Conservation (phyloP, 306 rosid species). For the Cyamopsis tetragonoloba region DNA sequence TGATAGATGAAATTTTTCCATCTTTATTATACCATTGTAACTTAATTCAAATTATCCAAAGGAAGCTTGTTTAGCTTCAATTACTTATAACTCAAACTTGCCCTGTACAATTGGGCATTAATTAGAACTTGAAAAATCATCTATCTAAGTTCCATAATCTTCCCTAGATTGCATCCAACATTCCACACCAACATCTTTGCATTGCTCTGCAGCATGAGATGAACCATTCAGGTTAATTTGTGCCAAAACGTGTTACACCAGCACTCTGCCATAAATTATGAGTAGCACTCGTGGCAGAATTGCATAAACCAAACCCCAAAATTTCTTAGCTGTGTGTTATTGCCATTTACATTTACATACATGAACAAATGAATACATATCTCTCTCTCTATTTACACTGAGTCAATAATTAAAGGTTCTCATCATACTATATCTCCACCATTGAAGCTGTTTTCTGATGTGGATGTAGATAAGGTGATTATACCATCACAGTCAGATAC, state of each 20-base stretch:
- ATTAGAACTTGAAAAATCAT: conserved; percentile 16
- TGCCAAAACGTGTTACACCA: conserved; percentile 23
- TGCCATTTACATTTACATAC: conserved; percentile 42
- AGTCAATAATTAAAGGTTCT: conserved; percentile 34
- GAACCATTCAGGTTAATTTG: conserved; percentile 15
- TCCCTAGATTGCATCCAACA: not conserved
- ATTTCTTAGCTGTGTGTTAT: conserved; percentile 30
- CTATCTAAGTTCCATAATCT: conserved; percentile 21
- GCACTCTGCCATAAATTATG: conserved; percentile 16
- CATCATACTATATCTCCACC: conserved; percentile 53
- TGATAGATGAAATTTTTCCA: conserved; percentile 6
- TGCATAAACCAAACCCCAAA: conserved; percentile 12
- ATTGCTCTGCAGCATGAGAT: conserved; percentile 19
- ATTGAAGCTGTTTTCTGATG: conserved; percentile 58
- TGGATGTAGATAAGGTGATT: conserved; percentile 66
- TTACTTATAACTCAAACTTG: conserved; percentile 20
- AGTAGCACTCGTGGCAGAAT: conserved; percentile 25
- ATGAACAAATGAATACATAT: conserved; percentile 44
- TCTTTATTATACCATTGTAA: conserved; percentile 23
- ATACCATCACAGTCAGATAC: conserved; percentile 82
- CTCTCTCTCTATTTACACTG: conserved; percentile 32
- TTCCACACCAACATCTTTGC: conserved; percentile 20
- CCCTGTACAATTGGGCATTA: conserved; percentile 7
- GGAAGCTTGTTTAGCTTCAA: conserved; percentile 21
- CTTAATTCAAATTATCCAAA: conserved; percentile 8